Conservation (phyloP, 2,329 filamentous ascomycete genomes). For the Ophiocordyceps camponoti-leonardi region DNA sequence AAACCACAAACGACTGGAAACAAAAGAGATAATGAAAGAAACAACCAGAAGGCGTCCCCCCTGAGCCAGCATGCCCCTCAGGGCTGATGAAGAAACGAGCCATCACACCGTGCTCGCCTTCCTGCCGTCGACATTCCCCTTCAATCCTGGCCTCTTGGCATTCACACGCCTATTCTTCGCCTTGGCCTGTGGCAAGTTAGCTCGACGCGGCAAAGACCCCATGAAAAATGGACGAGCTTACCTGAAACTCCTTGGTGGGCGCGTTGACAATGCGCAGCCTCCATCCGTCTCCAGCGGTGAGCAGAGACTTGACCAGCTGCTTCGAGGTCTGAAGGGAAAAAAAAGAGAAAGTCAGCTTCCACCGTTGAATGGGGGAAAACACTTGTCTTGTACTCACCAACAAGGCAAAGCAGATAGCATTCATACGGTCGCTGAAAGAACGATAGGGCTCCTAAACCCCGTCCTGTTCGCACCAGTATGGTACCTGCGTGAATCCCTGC, state of each 20-base stretch:
- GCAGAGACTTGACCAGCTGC: constrained; percentile 12
- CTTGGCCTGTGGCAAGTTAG: constrained; percentile 1
- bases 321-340: constrained; percentile 6
- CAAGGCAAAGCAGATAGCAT: constrained; percentile 9
- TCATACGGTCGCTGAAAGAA: constrained; percentile 8
- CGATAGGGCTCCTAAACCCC: constrained; percentile 12
- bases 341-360: background rate
- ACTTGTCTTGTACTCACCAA: constrained; percentile 2
- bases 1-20: background rate
- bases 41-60: background rate
- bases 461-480: constrained; percentile 11
- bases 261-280: constrained; percentile 10
- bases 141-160: background rate
- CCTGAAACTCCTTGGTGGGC: constrained; percentile 8
- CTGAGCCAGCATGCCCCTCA: background rate
- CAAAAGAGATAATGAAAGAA: background rate
- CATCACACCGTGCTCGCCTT: background rate
- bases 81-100: background rate
- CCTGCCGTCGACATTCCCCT: background rate
- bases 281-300: constrained; percentile 9
- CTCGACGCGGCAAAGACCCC: background rate
- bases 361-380: background rate
- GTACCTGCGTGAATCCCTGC: constrained; percentile 8
- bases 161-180: constrained; percentile 1
- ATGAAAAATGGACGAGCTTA: constrained; percentile 1